These are phyloP conservation scores for Mimosa pudica DNA, from an alignment of 306 rosid species.

Conservation along the genomic window DNA sequence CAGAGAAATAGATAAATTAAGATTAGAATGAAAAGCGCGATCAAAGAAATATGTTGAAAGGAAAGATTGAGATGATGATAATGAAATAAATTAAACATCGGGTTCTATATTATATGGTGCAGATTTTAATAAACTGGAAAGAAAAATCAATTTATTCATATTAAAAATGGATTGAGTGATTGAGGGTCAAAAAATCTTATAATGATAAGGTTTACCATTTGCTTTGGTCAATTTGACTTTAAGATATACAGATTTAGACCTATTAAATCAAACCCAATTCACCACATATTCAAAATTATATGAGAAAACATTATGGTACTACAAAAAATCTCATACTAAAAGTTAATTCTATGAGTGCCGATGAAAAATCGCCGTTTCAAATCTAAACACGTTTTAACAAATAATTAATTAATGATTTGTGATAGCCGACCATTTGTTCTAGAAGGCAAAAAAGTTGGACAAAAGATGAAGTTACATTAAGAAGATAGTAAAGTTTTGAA, in stretches of 20 bases:
- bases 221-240: not conserved
- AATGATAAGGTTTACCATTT: slow-evolving; percentile 5
- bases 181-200: not conserved
- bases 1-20: not conserved
- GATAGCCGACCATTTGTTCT: slow-evolving; percentile 39
- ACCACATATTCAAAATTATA: not conserved
- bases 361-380: slow-evolving; percentile 2
- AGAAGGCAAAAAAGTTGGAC: slow-evolving; percentile 33
- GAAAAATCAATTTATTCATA: not conserved
- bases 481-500: slow-evolving; percentile 21
- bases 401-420: slow-evolving; percentile 3
- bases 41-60: not conserved
- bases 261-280: not conserved
- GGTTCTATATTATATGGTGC: not conserved
- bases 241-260: not conserved
- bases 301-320: not conserved
- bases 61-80: not conserved
- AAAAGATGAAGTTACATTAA: slow-evolving; percentile 29
- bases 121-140: slow-evolving; percentile 1
- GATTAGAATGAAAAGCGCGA: not conserved
- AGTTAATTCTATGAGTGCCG: slow-evolving; percentile 4
- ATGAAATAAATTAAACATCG: not conserved
- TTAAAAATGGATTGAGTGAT: not conserved
- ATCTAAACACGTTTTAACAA: not conserved
- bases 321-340: slow-evolving; percentile 10